phyloP scores from a whole-genome alignment of 2,329 filamentous ascomycete species.

The Sarocladiaceae sp. region DNA sequence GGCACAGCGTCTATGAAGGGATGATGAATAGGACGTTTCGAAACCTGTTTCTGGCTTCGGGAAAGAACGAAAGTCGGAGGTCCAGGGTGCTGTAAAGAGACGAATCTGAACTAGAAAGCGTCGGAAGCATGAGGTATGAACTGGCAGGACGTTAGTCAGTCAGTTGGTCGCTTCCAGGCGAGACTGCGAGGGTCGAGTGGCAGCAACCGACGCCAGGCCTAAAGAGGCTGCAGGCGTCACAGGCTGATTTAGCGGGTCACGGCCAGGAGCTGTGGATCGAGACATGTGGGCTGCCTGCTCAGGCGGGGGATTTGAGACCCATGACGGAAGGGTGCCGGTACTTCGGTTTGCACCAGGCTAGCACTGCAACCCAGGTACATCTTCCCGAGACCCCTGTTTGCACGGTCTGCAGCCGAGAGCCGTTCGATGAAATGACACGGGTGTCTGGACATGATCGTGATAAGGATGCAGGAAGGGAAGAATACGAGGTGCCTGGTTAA shows the following conservation, averaged over 20 bases:
- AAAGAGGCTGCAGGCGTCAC: constrained; percentile 1
- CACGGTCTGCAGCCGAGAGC: not conserved
- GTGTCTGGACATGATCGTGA: not conserved
- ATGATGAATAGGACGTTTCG: too few species aligned
- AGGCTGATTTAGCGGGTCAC: constrained; percentile 1
- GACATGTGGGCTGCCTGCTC: not conserved
- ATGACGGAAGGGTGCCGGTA: not conserved
- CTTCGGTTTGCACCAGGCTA: not conserved
- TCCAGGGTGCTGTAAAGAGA: not conserved
- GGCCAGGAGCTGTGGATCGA: not conserved
- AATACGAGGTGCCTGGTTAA: too few species aligned
- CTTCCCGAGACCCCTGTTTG: not conserved
- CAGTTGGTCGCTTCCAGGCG: too few species aligned
- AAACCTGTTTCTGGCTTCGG: too few species aligned
- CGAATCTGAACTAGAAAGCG: not conserved
- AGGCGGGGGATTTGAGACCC: not conserved
- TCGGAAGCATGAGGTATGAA: not conserved
- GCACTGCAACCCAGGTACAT: not conserved
- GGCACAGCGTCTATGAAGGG: too few species aligned
- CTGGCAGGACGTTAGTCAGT: constrained; percentile 3
- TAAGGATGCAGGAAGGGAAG: too few species aligned
- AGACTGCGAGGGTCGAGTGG: constrained; percentile 1
- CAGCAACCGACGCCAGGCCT: not conserved
- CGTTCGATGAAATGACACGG: not conserved
- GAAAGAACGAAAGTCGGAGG: not conserved